Conservation (phyloP, 2,329 filamentous ascomycete species). For the Aphanocladium album region DNA sequence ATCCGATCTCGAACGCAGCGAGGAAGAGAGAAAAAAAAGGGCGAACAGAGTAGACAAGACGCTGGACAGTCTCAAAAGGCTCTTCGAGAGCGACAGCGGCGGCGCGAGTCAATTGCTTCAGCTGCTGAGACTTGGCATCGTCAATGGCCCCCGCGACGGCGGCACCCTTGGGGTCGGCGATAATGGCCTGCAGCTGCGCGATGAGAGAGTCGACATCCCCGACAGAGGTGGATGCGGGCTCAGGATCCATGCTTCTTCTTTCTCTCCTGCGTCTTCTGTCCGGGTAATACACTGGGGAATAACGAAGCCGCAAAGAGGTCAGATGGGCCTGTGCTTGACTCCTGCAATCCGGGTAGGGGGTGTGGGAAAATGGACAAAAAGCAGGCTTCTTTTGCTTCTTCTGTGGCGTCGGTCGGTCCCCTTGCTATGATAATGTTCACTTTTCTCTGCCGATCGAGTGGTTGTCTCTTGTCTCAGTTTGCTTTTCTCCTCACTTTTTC, state of each 20-base stretch:
- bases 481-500: neutral
- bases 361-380: no score
- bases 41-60: conserved; percentile 16
- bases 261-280: neutral
- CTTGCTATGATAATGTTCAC: no score
- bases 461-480: neutral
- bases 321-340: neutral
- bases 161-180: conserved; percentile 4
- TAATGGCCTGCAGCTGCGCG: conserved; percentile 13
- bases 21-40: neutral
- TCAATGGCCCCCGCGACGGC: neutral
- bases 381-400: neutral
- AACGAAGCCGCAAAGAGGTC: no score
- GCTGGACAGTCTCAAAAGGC: conserved; percentile 18
- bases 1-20: no score
- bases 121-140: conserved; percentile 5
- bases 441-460: neutral
- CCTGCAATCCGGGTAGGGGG: neutral
- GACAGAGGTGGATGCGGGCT: neutral
- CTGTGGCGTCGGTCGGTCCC: no score
- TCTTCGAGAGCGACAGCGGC: conserved; percentile 15
- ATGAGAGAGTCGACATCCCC: conserved; percentile 12
- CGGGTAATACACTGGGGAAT: neutral
- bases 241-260: neutral
- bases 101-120: conserved; percentile 12